Conservation (phyloP, 805 yeast species). For the Yamadazyma laniorum region DNA sequence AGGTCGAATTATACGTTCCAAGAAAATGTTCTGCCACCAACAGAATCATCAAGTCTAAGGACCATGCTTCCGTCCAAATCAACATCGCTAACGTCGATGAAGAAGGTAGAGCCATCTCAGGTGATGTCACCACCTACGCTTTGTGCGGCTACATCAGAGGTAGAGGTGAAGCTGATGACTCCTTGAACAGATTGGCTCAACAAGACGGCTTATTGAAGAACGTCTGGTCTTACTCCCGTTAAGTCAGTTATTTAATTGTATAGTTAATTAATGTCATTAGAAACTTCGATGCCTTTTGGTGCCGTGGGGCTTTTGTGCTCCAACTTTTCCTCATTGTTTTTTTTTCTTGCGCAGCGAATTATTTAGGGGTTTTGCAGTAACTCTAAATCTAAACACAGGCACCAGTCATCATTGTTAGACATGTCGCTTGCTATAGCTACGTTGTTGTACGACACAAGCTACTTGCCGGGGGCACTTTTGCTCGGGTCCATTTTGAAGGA, state of each 20-base stretch:
- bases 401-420: too few species aligned
- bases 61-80: constrained; percentile 98
- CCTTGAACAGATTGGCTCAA: constrained; percentile 98
- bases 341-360: too few species aligned
- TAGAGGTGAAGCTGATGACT: constrained; percentile 99
- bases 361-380: too few species aligned
- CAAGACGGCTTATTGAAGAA: constrained; percentile 96
- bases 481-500: constrained; percentile 38
- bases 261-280: constrained; percentile 26
- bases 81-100: constrained; percentile 98
- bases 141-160: constrained; percentile 95
- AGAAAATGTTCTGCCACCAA: constrained; percentile 99
- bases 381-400: too few species aligned
- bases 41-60: constrained; percentile 99
- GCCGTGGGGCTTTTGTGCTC: too few species aligned
- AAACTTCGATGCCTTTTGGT: constrained; percentile 1
- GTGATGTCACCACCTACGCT: constrained; percentile 91
- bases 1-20: constrained; percentile 99
- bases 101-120: constrained; percentile 92
- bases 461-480: constrained; percentile 58
- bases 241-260: constrained; percentile 48
- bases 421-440: constrained; percentile 45
- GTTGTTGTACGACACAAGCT: constrained; percentile 48
- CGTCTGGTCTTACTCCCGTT: constrained; percentile 94
- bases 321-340: too few species aligned